A percentile compares a stretch with the other conserved stretches of the same genome.
phyloP scores from a whole-genome alignment of 805 yeast genomes.

The Yarrowia osloensis region DNA sequence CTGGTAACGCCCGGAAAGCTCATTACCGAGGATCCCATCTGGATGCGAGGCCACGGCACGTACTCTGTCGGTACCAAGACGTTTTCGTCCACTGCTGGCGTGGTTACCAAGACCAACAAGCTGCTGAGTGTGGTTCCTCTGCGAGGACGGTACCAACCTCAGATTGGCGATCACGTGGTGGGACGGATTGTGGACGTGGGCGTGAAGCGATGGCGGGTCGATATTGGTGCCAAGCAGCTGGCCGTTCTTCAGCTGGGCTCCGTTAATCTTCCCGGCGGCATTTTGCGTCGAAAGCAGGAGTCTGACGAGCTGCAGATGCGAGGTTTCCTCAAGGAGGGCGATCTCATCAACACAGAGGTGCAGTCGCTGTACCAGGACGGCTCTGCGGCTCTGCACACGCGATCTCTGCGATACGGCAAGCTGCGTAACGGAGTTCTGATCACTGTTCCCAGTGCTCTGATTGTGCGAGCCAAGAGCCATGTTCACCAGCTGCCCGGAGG shows the following conservation, averaged over 20 bases:
- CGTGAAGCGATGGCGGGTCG: constrained; percentile 93
- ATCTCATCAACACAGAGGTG: constrained; percentile 91
- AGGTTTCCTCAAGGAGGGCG: constrained; percentile 91
- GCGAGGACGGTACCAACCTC: constrained; percentile 86
- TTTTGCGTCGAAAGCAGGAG: constrained; percentile 88
- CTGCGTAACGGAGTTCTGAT: constrained; percentile 85
- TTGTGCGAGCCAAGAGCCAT: constrained; percentile 85
- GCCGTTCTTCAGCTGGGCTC: constrained; percentile 93
- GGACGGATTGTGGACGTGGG: constrained; percentile 96
- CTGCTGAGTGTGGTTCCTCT: constrained; percentile 82
- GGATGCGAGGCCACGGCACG: constrained; percentile 99
- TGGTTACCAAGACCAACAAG: constrained; percentile 80
- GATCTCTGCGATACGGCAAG: constrained; percentile 94
- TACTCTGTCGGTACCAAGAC: constrained; percentile 74
- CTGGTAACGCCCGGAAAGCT: constrained; percentile 94
- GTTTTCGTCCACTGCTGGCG: constrained; percentile 91
- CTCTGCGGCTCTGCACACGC: constrained; percentile 88
- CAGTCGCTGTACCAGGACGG: constrained; percentile 89
- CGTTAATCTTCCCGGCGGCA: constrained; percentile 96
- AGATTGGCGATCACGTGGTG: constrained; percentile 93
- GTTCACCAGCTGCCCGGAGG: constrained; percentile 91
- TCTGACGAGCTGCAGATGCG: constrained; percentile 97
- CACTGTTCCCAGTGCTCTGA: constrained; percentile 76
- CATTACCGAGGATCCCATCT: constrained; percentile 90
- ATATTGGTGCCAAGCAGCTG: constrained; percentile 91